Evolutionary conservation across 2,329 filamentous ascomycete species (phyloP), one percentile per base, ranked within the genome.

Genomic region (Diplodia intermedia): DNA sequence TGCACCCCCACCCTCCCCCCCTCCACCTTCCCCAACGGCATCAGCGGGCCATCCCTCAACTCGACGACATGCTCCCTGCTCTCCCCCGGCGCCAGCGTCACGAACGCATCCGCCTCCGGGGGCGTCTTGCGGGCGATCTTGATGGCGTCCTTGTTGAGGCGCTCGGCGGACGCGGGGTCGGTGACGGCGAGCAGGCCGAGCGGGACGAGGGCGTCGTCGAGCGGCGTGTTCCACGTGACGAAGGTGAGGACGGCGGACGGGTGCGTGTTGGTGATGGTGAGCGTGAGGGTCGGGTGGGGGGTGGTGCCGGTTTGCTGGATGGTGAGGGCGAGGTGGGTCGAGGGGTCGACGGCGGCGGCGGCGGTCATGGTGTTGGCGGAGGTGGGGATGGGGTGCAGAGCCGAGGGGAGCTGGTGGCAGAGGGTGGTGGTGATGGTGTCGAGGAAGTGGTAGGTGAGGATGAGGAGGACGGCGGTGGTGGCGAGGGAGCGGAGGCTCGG

Each of bases 201-300:
- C 29, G 78, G 78, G 26, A 78, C 66, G 6, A 79, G 79, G 40
- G 75, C 71, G 1, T 74, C 69, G 68, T 82, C 80, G 47, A 82
- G 71, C 8, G 80, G 80, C 1, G 79, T 79, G 60, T 77, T 75
- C 80, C 80, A 82, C 69, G 74, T 77, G 26, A 79, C 71, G 9
- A 82, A 62, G 0, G 80, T 79, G 68, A 78, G 76, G 1, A 76
- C 71, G 3, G 73, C 73, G 9, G 73, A 70, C 1, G 75, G 74
- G 52, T 74, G 74, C 49, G 72, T 74, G 66, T 82, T 82, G 9
- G 76, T 75, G 57, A 81, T 70, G 0, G 75, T 78, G 31, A 81
- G 74, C 14, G 75, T 72, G 15, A 81, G 65, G 0, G 75, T 74
- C 6, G 76, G 75, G 1, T 33, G 31, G 31, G 78, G 77, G 15